Percentiles rank a stretch among this genome's conserved stretches.
These are phyloP conservation scores for Orbilia blumenaviensis DNA, from an alignment of 2,329 filamentous ascomycete genomes.

Conservation along the genomic window DNA sequence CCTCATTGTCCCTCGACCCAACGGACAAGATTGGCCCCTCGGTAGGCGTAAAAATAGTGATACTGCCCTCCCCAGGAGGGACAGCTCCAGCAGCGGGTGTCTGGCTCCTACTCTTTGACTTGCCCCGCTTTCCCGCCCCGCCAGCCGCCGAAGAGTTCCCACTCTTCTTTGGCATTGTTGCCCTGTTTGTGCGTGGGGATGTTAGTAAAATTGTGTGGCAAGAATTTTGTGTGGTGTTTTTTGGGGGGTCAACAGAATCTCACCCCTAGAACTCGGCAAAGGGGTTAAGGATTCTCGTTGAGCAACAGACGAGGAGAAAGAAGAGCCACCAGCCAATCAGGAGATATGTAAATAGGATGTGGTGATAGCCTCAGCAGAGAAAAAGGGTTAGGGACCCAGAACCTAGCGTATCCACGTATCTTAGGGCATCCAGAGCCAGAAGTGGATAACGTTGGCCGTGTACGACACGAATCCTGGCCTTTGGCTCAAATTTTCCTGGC, in stretches of 20 bases:
- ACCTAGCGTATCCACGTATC: conserved; percentile 3
- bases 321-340: conserved; percentile 40
- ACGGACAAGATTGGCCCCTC: conserved; percentile 27
- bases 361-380: conserved; percentile 21
- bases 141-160: conserved; percentile 45
- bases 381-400: background rate
- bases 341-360: conserved; percentile 38
- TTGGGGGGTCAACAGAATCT: conserved; percentile 45
- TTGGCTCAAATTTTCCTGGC: conserved; percentile 18
- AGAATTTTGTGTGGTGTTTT: conserved; percentile 50
- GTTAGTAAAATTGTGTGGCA: conserved; percentile 51
- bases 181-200: conserved; percentile 24
- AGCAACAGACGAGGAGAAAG: conserved; percentile 35
- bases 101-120: conserved; percentile 27
- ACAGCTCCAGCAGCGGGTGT: conserved; percentile 20
- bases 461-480: conserved; percentile 46
- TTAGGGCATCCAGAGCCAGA: conserved; percentile 9
- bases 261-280: conserved; percentile 54
- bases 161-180: conserved; percentile 52
- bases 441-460: conserved; percentile 46
- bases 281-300: conserved; percentile 36
- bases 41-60: conserved; percentile 36
- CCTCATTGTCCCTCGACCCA: conserved; percentile 16
- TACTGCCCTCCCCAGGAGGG: background rate
- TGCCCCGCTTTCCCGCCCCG: conserved; percentile 18